Percentiles rank a stretch among this genome's conserved stretches.
Evolutionary conservation across 495 filamentous ascomycete species (phyloP).

Genomic region (Aspergillus funiculosus): DNA sequence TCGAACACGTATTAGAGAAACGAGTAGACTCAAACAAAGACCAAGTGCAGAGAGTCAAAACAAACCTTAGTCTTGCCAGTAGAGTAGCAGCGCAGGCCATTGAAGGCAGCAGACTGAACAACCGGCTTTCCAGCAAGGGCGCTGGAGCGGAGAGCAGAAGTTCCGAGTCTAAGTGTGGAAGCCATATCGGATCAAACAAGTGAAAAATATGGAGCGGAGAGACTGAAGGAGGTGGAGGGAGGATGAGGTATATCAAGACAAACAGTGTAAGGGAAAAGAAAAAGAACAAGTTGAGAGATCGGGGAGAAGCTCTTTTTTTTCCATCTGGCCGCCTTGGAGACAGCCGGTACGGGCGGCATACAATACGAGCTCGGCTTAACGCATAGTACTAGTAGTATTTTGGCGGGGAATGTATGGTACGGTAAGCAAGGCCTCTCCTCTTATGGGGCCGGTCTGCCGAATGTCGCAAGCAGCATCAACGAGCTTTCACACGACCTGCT

Average conservation of each 20-base stretch:
- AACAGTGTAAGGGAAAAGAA: conserved; percentile 27
- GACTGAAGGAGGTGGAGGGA: conserved; percentile 25
- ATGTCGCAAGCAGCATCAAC: conserved; percentile 4
- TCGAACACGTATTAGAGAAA: not conserved
- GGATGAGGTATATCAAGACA: conserved; percentile 20
- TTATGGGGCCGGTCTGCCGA: conserved; percentile 22
- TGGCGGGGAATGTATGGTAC: no score
- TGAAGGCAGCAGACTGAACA: conserved; percentile 66
- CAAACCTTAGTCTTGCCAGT: conserved; percentile 75
- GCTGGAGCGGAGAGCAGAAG: conserved; percentile 68
- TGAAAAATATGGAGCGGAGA: conserved; percentile 25
- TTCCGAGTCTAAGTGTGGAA: conserved; percentile 69
- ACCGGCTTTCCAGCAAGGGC: conserved; percentile 54
- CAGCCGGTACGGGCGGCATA: conserved; percentile 34
- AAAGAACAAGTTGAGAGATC: conserved; percentile 27
- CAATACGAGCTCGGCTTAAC: conserved; percentile 21
- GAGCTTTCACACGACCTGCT: conserved; percentile 1
- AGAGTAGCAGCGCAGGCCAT: conserved; percentile 82
- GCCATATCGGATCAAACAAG: conserved; percentile 58
- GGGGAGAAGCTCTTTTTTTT: conserved; percentile 31
- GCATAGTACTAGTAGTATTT: conserved; percentile 11
- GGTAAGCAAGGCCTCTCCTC: conserved; percentile 15
- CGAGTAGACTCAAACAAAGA: not conserved
- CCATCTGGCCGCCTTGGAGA: conserved; percentile 34
- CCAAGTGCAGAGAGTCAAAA: not conserved